Evolutionary conservation across 106 monocot species (phyloP).

Genomic region (Dioscorea dumetorum): DNA sequence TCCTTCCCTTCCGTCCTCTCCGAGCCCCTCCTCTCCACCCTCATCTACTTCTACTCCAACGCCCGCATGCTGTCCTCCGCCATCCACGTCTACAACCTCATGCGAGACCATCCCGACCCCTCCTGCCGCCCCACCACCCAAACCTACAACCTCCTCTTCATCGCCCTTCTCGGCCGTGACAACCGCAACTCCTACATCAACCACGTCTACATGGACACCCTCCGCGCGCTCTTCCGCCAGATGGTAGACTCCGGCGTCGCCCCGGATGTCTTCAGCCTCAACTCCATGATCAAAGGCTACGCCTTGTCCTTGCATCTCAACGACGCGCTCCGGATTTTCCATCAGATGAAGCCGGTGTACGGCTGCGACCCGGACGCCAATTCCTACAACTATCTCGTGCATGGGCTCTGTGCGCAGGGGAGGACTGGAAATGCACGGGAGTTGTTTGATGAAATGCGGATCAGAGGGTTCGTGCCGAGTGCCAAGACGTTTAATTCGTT

Average conservation of each 20-base stretch:
- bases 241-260: slow-evolving; percentile 61
- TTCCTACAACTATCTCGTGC: slow-evolving; percentile 63
- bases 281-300: slow-evolving; percentile 73
- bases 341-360: slow-evolving; percentile 77
- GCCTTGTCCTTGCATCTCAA: slow-evolving; percentile 72
- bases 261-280: slow-evolving; percentile 59
- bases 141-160: slow-evolving; percentile 83
- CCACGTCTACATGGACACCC: slow-evolving; percentile 72
- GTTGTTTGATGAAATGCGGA: slow-evolving; percentile 61
- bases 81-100: slow-evolving; percentile 55
- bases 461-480: slow-evolving; percentile 35
- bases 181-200: slow-evolving; percentile 47
- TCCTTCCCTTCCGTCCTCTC: slow-evolving; percentile 31
- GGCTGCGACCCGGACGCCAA: slow-evolving; percentile 39
- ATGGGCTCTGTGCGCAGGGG: slow-evolving; percentile 87
- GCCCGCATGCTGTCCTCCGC: slow-evolving; percentile 53
- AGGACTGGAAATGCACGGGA: slow-evolving; percentile 75
- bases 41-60: slow-evolving; percentile 69
- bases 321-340: slow-evolving; percentile 84
- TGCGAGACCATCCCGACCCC: slow-evolving; percentile 31
- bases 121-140: slow-evolving; percentile 36
- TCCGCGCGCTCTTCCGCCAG: slow-evolving; percentile 71
- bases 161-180: slow-evolving; percentile 29
- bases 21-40: slow-evolving; percentile 45
- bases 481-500: slow-evolving; percentile 57